Evolutionary conservation across 2,329 filamentous ascomycete genomes (phyloP).

Genomic region (Macrophomina pseudophaseolina): DNA sequence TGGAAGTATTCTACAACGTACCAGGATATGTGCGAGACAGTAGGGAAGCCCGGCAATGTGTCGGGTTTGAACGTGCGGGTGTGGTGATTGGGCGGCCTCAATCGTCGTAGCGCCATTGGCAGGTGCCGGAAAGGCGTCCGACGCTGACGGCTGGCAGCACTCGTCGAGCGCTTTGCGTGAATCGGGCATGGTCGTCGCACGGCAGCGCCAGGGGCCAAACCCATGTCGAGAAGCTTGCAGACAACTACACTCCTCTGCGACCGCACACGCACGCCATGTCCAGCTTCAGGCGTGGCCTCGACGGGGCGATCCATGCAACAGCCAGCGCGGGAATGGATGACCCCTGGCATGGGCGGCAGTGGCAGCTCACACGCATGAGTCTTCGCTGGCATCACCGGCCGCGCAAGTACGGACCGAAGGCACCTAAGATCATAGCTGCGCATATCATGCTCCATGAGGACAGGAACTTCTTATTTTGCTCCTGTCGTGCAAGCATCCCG

Average conservation of each 20-base stretch:
- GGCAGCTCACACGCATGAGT: neutral
- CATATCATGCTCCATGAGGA: conserved; percentile 12
- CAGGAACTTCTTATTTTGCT: neutral
- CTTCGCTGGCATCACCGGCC: neutral
- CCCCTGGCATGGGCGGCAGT: neutral
- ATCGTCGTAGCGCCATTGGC: neutral
- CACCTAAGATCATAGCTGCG: conserved; percentile 1
- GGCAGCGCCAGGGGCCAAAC: conserved; percentile 1
- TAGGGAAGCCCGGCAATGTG: neutral
- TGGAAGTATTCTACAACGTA: neutral
- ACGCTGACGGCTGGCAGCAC: neutral
- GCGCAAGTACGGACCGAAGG: neutral
- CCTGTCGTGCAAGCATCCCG: neutral
- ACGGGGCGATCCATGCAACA: neutral
- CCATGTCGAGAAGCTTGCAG: conserved; percentile 6
- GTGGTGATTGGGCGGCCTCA: neutral
- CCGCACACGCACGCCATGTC: neutral
- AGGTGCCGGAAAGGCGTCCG: neutral
- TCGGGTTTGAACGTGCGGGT: neutral
- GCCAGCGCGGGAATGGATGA: neutral
- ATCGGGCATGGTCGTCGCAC: conserved; percentile 15
- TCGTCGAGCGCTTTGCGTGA: neutral
- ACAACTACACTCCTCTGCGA: neutral
- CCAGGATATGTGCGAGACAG: neutral
- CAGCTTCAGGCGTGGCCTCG: neutral